Evolutionary conservation across 305 asterid species (phyloP).

Genomic region (Solanum hybrid): DNA sequence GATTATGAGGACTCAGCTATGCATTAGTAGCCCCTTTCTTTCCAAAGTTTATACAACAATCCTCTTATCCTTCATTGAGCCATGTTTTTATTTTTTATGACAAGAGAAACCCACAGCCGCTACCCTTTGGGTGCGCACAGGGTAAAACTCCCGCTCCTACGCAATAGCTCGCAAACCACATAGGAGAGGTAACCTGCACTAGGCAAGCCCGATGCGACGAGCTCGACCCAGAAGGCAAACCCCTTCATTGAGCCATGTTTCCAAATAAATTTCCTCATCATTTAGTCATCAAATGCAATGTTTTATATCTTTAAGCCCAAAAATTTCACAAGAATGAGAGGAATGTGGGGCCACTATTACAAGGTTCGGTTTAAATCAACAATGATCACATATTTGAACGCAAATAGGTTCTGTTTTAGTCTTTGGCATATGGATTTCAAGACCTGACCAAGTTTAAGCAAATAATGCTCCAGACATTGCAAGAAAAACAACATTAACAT

Average conservation of each 20-base stretch:
- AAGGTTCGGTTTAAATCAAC: not conserved
- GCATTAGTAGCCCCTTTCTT: not conserved
- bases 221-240: not conserved
- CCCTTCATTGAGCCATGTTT: not conserved
- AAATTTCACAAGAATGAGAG: not conserved
- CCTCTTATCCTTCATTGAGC: not conserved
- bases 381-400: not conserved
- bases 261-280: not conserved
- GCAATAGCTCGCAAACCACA: not conserved
- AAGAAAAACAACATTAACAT: not conserved
- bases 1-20: not conserved
- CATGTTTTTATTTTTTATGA: not conserved
- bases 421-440: not conserved
- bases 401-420: not conserved
- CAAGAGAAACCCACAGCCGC: not conserved
- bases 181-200: not conserved
- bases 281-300: not conserved
- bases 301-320: not conserved
- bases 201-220: not conserved
- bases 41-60: not conserved
- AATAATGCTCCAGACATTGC: not conserved
- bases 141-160: not conserved
- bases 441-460: not conserved
- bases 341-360: not conserved
- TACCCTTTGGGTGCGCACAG: not conserved